Evolutionary conservation across 768 basidiomycete genomes (phyloP).

Genomic region (Tremella fuciformis): DNA sequence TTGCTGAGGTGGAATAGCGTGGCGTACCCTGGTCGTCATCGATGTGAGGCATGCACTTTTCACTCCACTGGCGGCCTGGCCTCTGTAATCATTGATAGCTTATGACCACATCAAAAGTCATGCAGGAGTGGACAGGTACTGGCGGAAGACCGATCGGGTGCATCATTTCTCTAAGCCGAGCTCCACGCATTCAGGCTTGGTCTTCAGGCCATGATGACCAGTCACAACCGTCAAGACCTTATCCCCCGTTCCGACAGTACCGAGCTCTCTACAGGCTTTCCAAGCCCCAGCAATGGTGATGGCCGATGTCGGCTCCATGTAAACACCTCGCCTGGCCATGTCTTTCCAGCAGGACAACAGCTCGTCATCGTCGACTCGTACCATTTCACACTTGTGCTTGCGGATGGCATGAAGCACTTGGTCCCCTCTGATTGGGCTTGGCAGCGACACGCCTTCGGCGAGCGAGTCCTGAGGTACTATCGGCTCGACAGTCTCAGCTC

Average conservation of each 20-base stretch:
- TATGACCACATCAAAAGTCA: too few species aligned
- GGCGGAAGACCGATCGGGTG: too few species aligned
- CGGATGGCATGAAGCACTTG: neutral
- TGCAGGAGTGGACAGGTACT: too few species aligned
- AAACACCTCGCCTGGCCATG: neutral
- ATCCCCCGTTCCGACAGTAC: neutral
- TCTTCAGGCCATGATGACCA: conserved; percentile 3
- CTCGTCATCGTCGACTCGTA: neutral
- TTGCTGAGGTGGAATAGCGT: conserved; percentile 11
- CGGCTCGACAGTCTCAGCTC: too few species aligned
- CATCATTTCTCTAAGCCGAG: neutral
- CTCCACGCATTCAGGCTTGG: neutral
- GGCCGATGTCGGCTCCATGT: conserved; percentile 2
- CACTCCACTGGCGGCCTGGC: too few species aligned
- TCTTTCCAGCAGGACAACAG: neutral
- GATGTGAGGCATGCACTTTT: too few species aligned
- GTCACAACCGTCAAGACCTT: neutral
- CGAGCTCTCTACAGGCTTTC: neutral
- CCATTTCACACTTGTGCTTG: neutral
- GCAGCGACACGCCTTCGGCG: too few species aligned
- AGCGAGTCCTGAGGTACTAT: too few species aligned
- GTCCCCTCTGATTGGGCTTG: too few species aligned
- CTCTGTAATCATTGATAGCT: too few species aligned
- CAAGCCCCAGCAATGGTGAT: neutral
- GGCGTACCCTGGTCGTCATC: too few species aligned